These are phyloP conservation scores for Rhizomucor miehei DNA, from an alignment of 371 early-diverging fungal species.

Conservation along the genomic window DNA sequence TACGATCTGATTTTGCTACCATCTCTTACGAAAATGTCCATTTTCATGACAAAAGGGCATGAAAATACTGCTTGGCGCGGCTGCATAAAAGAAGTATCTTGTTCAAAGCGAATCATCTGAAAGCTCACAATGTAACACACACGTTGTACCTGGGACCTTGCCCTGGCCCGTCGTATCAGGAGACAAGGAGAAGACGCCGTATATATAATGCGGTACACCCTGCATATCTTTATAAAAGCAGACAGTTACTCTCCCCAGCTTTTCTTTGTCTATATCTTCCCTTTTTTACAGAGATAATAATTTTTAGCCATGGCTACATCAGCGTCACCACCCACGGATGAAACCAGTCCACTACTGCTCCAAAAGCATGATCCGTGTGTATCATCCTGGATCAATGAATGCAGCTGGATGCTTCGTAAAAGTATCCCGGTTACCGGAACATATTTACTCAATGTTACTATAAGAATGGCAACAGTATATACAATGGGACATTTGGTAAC, in stretches of 20 bases:
- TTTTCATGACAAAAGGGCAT: too few relatives aligned
- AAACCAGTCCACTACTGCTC: not conserved
- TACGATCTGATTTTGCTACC: too few relatives aligned
- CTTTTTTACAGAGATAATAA: not conserved
- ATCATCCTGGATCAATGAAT: not conserved
- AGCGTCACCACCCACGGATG: not conserved
- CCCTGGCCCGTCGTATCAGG: too few relatives aligned
- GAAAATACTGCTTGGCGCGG: too few relatives aligned
- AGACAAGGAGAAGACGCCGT: too few relatives aligned
- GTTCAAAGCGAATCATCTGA: too few relatives aligned
- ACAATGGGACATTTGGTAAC: too few relatives aligned
- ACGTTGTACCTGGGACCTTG: too few relatives aligned
- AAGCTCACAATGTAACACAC: too few relatives aligned
- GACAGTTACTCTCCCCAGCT: not conserved
- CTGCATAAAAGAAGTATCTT: too few relatives aligned
- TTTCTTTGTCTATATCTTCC: not conserved
- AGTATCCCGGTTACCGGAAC: not conserved
- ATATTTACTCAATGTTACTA: slow-evolving; percentile 51
- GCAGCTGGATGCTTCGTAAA: not conserved
- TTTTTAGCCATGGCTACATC: not conserved
- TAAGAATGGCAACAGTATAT: slow-evolving; percentile 15
- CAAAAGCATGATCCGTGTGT: not conserved
- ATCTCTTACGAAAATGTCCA: too few relatives aligned
- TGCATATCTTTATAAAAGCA: not conserved
- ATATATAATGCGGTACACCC: too few relatives aligned